Conservation (phyloP, 345 rosid genomes). For the Rhizophora apiculata region DNA sequence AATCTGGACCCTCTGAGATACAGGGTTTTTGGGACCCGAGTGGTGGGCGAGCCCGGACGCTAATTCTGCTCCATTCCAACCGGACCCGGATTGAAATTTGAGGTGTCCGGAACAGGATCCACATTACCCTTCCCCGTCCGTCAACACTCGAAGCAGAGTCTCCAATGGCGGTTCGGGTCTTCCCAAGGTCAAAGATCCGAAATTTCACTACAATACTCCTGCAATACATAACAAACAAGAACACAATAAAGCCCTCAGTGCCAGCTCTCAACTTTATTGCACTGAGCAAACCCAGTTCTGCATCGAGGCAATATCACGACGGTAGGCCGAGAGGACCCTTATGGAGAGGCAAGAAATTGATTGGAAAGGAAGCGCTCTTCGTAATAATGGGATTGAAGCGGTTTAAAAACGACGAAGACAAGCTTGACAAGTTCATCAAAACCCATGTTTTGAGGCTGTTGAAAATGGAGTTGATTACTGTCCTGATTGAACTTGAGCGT, state of each 20-base stretch:
- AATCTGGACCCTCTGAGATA: no score
- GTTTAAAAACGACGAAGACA: conserved; percentile 68
- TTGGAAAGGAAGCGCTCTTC: conserved; percentile 83
- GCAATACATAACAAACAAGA: conserved; percentile 25
- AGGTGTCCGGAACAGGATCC: no score
- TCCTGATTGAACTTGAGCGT: conserved; percentile 77
- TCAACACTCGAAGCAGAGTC: no score
- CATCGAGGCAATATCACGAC: conserved; percentile 60
- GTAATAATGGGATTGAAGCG: conserved; percentile 73
- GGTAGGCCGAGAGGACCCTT: conserved; percentile 96
- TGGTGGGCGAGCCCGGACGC: no score
- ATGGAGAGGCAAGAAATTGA: conserved; percentile 90
- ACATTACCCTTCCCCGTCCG: no score
- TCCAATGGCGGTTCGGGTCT: conserved; percentile 45
- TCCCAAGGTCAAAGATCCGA: conserved; percentile 42
- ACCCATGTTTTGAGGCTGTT: conserved; percentile 73
- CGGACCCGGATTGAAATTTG: no score
- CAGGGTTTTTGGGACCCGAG: no score
- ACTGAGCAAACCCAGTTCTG: conserved; percentile 21
- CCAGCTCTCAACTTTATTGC: conserved; percentile 4
- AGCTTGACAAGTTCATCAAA: conserved; percentile 60
- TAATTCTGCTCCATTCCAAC: no score
- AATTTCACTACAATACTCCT: conserved; percentile 33
- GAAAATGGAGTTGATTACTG: conserved; percentile 79
- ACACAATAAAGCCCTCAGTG: conserved; percentile 17